Conservation (phyloP, 495 filamentous ascomycete genomes). For the Trypethelium eluteriae region DNA sequence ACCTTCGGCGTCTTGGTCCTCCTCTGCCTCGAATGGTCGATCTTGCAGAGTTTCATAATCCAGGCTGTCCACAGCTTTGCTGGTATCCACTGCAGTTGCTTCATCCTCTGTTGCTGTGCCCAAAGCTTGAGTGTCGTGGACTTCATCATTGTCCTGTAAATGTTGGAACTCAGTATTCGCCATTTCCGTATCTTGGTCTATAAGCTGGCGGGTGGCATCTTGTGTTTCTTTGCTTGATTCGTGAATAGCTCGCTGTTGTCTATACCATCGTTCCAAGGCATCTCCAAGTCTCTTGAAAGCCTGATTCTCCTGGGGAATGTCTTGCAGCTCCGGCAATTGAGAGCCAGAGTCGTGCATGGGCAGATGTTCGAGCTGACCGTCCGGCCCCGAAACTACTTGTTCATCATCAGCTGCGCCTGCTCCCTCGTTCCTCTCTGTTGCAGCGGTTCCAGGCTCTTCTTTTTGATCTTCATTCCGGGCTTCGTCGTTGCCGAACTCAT, state of each 20-base stretch:
- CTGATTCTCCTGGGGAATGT: slow-evolving; percentile 35
- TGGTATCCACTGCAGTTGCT: slow-evolving; percentile 69
- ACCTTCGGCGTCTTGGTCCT: slow-evolving; percentile 44
- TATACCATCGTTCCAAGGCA: slow-evolving; percentile 87
- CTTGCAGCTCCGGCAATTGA: slow-evolving; percentile 12
- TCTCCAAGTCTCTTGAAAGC: slow-evolving; percentile 91
- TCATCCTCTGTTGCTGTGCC: slow-evolving; percentile 85
- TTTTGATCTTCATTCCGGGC: neutral
- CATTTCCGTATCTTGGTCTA: slow-evolving; percentile 54
- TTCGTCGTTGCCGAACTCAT: slow-evolving; percentile 12
- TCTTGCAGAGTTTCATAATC: slow-evolving; percentile 48
- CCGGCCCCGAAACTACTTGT: neutral
- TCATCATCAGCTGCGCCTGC: slow-evolving; percentile 19
- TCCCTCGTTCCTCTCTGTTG: neutral
- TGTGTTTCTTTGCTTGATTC: slow-evolving; percentile 58
- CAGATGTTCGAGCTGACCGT: neutral
- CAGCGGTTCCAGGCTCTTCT: neutral
- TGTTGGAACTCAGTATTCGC: slow-evolving; percentile 78
- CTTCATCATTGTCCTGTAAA: slow-evolving; percentile 69
- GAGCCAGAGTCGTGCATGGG: neutral
- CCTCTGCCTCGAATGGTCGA: slow-evolving; percentile 51
- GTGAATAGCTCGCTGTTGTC: slow-evolving; percentile 69
- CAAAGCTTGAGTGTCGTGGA: slow-evolving; percentile 80
- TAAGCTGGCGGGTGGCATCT: slow-evolving; percentile 34
- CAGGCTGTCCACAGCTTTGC: slow-evolving; percentile 68